Evolutionary conservation across 495 filamentous ascomycete genomes (phyloP).

Genomic region (Hypoxylon rickii): DNA sequence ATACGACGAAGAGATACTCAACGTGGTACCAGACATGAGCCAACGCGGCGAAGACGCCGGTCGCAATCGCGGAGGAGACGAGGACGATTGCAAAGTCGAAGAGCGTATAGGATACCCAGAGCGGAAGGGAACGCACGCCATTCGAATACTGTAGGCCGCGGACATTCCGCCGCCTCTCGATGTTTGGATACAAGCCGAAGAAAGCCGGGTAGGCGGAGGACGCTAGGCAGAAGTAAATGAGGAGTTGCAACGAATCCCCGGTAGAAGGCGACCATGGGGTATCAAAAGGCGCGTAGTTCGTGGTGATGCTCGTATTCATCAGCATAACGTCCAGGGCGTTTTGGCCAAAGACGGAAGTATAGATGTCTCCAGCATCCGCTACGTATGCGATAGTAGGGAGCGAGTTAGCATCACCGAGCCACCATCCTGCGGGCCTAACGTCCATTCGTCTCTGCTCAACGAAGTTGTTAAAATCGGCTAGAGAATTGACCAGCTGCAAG

Average conservation of each 20-base stretch:
- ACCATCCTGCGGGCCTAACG: conserved; percentile 77
- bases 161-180: conserved; percentile 76
- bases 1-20: conserved; percentile 70
- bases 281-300: conserved; percentile 71
- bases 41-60: conserved; percentile 63
- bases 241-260: conserved; percentile 75
- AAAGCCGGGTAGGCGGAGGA: conserved; percentile 79
- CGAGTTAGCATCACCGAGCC: conserved; percentile 61
- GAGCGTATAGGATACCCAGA: conserved; percentile 76
- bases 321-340: conserved; percentile 71
- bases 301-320: conserved; percentile 67
- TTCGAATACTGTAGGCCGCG: conserved; percentile 87
- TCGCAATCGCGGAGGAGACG: conserved; percentile 58
- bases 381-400: conserved; percentile 65
- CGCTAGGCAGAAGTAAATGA: conserved; percentile 77
- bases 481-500: conserved; percentile 64
- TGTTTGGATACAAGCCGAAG: conserved; percentile 82
- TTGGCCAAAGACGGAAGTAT: conserved; percentile 66
- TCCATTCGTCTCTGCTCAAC: conserved; percentile 64
- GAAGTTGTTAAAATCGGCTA: conserved; percentile 69
- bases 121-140: conserved; percentile 69
- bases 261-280: conserved; percentile 64
- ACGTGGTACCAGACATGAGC: conserved; percentile 67
- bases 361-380: conserved; percentile 42
- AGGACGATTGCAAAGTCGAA: conserved; percentile 80